Evolutionary conservation across 1,284 basidiomycete species (phyloP), one percentile per base, ranked within the genome.

Genomic region (Boletus sp.): DNA sequence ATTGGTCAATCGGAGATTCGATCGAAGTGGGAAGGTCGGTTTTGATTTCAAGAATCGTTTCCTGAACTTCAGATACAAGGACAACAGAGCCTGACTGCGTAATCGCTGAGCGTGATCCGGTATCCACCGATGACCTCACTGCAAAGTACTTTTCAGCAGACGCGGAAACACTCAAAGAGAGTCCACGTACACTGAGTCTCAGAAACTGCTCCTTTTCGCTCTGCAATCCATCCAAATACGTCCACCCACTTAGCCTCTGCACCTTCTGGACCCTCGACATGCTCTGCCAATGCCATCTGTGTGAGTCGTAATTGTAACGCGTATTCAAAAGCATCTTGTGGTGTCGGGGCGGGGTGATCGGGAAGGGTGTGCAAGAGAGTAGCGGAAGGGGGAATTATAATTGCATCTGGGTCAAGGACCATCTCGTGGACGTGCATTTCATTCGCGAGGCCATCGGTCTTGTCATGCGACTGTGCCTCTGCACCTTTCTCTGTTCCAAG

Each of bases 271-370:
- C 96, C 96, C 36, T 92, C 86, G 17, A 89, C 78, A 43, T 87
- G 79, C 70, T 99, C 95, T 13, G 81, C 76, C 40, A 98, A 72
- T 4, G 86, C 81, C 46, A 91, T 83, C 62, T 91, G 85, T 1
- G 93, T 91, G 77, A 96, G 88, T 34, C 94, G 77, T 32, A 99
- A 69, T 65, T 94, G 88, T 44, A 97, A 71, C 22, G 89, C 84
- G 47, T 88, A 75, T 57, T 90, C 88, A 53, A 94, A 88, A 5
- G 76, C 65, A 46, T 92, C 86, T 29, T 78, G 71, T 14, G 72
- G 70, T 2, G 79, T 76, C 0, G 78, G 72, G 2, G 62, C 56
- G 4, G 81, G 78, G 33, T 78, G 72, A 57, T 84, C 81, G 3
- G 77, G 75, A 14, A 80, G 65, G 6, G 77, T 69, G 8, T 69